Base-by-base conservation (phyloP, 1,139 yeast genomes). In the Starmera stellimalicola region DNA sequence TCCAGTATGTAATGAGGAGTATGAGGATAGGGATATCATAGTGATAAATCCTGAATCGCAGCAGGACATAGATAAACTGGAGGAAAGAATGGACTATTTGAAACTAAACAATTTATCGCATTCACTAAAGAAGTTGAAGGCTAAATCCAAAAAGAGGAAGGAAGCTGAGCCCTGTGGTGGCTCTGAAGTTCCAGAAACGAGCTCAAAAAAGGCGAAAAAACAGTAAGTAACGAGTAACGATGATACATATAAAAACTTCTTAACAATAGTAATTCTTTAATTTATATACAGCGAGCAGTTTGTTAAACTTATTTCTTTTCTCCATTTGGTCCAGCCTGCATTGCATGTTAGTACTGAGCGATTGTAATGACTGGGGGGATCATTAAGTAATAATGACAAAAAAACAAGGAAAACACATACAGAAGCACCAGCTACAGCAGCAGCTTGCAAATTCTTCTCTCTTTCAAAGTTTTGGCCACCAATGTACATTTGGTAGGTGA, bases 401-500 rank as follows among this genome's bases (percentile, higher is more conserved):
- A 25, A 25, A 25, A 9, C 7, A 14, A 16, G n/a, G 4, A 17
- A 8, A 15, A 24, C 6, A 32, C 34, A 18, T 16, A 32, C 34
- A 17, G 27, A 19, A 19, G 27, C 35, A 33, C 34, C 34, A 31
- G 19, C 19, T n/a, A 40, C 42, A n/a, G 47, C 26, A 12, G 44
- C 39, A 18, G 30, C 30, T 14, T 16, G 17, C 9, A 27, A 16
- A n/a, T 17, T 27, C 23, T 62, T 43, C 46, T 67, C 59, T 32
- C 57, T 55, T 47, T 68, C 73, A 34, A 64, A 66, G 35, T 59
- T 58, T 45, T 60, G 63, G 38, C 73, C 73, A 46, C 76, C 78
- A 48, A 68, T 68, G 57, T 73, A 80, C 39, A 81, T 55, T 35
- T 78, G 78, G 60, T 71, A 76, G 12, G 68, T 60, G 32, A 79